These are phyloP conservation scores for Gyrodon lividus DNA, from an alignment of 768 basidiomycete species.

Conservation along the genomic window DNA sequence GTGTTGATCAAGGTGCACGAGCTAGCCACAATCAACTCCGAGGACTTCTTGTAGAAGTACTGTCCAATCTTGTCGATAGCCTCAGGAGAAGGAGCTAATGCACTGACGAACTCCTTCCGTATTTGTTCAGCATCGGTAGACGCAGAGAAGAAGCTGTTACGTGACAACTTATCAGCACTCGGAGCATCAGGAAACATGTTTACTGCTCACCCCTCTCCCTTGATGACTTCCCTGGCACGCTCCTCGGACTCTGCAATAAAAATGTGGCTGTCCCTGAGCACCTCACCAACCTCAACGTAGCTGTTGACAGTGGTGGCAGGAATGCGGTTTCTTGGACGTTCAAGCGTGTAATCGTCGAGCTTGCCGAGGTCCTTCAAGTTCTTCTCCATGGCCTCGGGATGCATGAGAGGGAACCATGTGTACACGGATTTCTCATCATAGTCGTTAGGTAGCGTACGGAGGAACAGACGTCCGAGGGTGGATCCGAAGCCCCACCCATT, in stretches of 20 bases:
- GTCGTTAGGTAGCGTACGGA: constrained; percentile 70
- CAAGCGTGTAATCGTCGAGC: constrained; percentile 52
- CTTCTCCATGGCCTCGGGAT: constrained; percentile 63
- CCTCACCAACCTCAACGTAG: constrained; percentile 51
- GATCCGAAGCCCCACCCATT: constrained; percentile 69
- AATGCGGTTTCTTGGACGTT: constrained; percentile 41
- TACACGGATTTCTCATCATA: constrained; percentile 70
- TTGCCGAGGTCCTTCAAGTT: constrained; percentile 57
- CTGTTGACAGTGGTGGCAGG: constrained; percentile 37
- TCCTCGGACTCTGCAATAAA: constrained; percentile 52
- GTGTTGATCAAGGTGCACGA: constrained; percentile 61
- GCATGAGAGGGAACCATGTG: constrained; percentile 89
- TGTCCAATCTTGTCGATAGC: constrained; percentile 48
- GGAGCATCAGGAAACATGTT: background rate
- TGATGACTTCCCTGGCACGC: constrained; percentile 52
- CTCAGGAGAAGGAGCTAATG: constrained; percentile 48
- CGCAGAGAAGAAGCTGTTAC: constrained; percentile 63
- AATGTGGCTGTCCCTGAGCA: constrained; percentile 44
- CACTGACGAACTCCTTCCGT: constrained; percentile 48
- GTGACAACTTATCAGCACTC: constrained; percentile 1
- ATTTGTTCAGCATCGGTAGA: constrained; percentile 37
- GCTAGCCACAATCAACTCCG: constrained; percentile 49
- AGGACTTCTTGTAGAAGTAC: constrained; percentile 68
- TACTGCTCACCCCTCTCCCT: constrained; percentile 54
- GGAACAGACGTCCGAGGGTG: constrained; percentile 68